Conservation (phyloP, 75 land plant species). For the Picea glauca region DNA sequence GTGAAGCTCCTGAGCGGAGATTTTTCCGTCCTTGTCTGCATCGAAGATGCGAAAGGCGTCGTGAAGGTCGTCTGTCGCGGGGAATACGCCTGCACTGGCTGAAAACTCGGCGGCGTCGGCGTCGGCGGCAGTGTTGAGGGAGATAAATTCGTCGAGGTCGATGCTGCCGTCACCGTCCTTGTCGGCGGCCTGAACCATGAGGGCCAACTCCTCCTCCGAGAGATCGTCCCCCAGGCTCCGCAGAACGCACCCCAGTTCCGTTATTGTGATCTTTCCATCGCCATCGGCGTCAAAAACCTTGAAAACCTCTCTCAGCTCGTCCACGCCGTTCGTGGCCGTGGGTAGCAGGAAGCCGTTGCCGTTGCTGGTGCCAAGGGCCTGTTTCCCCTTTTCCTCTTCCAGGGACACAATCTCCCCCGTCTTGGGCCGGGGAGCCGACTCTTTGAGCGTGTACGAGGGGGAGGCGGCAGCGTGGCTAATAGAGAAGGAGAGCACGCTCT, state of each 20-base stretch:
- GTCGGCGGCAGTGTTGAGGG: slow-evolving; percentile 7
- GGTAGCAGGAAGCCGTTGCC: too few species aligned
- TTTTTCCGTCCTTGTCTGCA: slow-evolving; percentile 31
- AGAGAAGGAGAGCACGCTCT: too few species aligned
- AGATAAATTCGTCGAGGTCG: slow-evolving; percentile 29
- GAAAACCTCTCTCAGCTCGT: slow-evolving; percentile 18
- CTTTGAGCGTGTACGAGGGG: too few species aligned
- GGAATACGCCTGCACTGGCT: not conserved
- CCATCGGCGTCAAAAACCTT: slow-evolving; percentile 28
- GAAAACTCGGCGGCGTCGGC: not conserved
- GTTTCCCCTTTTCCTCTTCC: too few species aligned
- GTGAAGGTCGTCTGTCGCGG: not conserved
- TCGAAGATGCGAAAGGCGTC: slow-evolving; percentile 18
- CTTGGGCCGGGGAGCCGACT: too few species aligned
- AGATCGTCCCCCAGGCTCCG: slow-evolving; percentile 12
- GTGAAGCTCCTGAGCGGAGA: slow-evolving; percentile 37
- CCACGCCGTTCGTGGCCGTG: not conserved
- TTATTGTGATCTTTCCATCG: slow-evolving; percentile 27
- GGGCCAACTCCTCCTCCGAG: slow-evolving; percentile 20
- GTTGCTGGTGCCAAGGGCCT: too few species aligned
- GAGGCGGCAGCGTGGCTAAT: too few species aligned
- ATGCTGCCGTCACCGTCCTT: slow-evolving; percentile 38
- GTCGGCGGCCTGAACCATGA: slow-evolving; percentile 37
- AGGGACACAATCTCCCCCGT: too few species aligned
- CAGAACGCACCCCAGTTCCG: slow-evolving; percentile 35